These are phyloP conservation scores for Erythrobasidium hasegawianum DNA, from an alignment of 1,284 basidiomycete species.

Conservation along the genomic window DNA sequence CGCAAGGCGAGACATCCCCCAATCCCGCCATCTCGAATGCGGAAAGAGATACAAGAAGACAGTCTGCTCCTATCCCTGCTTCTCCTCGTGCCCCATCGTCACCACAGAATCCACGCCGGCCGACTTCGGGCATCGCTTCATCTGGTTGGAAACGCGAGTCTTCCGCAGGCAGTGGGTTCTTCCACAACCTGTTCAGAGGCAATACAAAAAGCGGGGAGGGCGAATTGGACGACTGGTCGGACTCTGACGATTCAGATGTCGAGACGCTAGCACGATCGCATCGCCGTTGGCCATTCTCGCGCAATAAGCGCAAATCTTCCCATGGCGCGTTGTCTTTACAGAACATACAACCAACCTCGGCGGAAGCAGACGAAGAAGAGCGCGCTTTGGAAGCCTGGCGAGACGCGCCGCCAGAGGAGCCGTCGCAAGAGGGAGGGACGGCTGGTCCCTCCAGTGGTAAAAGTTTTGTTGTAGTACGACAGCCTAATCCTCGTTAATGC, in stretches of 20 bases:
- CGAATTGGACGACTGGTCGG: conserved; percentile 22
- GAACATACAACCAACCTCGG: not conserved
- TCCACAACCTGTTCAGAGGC: conserved; percentile 19
- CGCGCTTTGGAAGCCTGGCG: not conserved
- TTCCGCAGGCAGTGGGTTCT: conserved; percentile 31
- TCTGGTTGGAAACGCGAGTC: conserved; percentile 23
- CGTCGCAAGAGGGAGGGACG: not conserved
- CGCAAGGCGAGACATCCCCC: conserved; percentile 7
- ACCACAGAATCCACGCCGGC: conserved; percentile 2
- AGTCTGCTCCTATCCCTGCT: conserved; percentile 11
- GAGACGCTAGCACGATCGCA: conserved; percentile 3
- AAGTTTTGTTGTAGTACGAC: not conserved
- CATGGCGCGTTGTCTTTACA: not conserved
- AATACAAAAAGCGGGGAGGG: conserved; percentile 18
- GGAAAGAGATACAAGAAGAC: not conserved
- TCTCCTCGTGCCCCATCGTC: conserved; percentile 23
- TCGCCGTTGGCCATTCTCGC: conserved; percentile 20
- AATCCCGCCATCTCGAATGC: not conserved
- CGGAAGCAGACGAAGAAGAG: not conserved
- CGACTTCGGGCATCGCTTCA: not conserved
- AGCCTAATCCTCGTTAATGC: not conserved
- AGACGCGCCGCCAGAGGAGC: not conserved
- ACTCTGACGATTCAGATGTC: conserved; percentile 29
- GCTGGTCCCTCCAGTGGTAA: not conserved
- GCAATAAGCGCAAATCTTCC: conserved; percentile 10